Percentiles rank a stretch among this genome's conserved stretches.
phyloP scores from a whole-genome alignment of 108 stramenopile genomes.

The Stephanodiscus minutulus region DNA sequence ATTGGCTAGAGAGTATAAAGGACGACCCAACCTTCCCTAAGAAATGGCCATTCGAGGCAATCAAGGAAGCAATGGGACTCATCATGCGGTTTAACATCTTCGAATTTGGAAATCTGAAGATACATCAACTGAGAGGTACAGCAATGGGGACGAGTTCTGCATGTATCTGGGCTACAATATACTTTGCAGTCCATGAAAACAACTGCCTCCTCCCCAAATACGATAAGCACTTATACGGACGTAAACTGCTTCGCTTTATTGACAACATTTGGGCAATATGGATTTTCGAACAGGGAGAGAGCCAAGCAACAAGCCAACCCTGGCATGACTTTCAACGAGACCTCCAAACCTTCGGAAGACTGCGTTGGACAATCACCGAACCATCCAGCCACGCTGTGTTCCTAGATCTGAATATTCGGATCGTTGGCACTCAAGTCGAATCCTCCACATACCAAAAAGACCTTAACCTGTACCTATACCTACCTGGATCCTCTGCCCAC shows the following conservation, averaged over 20 bases:
- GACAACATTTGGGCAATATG: background rate
- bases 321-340: background rate
- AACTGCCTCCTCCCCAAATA: background rate
- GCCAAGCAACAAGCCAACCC: too few species aligned
- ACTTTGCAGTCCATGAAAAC: slow-evolving; percentile 12
- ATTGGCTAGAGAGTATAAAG: slow-evolving; percentile 1
- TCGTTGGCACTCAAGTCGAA: slow-evolving; percentile 4
- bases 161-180: slow-evolving; percentile 18
- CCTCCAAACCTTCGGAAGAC: background rate
- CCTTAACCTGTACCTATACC: slow-evolving; percentile 24
- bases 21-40: slow-evolving; percentile 3
- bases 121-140: slow-evolving; percentile 21
- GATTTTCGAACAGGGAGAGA: background rate
- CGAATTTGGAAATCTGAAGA: slow-evolving; percentile 16
- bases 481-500: slow-evolving; percentile 22
- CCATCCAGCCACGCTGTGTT: background rate
- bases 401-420: slow-evolving; percentile 15
- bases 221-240: background rate
- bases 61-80: slow-evolving; percentile 19
- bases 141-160: slow-evolving; percentile 31
- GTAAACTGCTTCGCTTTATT: background rate
- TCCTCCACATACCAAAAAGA: slow-evolving; percentile 19
- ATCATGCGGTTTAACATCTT: slow-evolving; percentile 45
- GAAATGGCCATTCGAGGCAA: slow-evolving; percentile 17
- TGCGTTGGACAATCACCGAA: background rate